Evolutionary conservation across 768 basidiomycete species (phyloP).

Genomic region (Rhodotorula graminis): DNA sequence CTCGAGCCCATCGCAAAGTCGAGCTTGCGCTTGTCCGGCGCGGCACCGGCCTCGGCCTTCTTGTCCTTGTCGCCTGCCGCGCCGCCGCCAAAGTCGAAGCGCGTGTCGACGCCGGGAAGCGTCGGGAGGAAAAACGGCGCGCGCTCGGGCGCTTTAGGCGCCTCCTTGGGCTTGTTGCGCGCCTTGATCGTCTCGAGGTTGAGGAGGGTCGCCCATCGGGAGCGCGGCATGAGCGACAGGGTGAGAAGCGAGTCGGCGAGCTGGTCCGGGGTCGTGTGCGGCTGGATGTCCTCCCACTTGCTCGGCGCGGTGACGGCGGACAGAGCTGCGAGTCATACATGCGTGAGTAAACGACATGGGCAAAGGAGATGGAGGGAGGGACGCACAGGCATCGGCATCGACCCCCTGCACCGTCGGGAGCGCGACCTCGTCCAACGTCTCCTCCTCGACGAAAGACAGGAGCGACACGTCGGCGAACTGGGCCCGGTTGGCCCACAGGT

Average conservation of each 20-base stretch:
- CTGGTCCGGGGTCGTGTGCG: constrained; percentile 66
- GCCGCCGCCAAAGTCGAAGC: constrained; percentile 59
- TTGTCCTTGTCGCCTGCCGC: constrained; percentile 44
- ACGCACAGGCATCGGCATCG: constrained; percentile 71
- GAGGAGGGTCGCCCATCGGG: constrained; percentile 93
- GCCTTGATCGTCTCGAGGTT: constrained; percentile 91
- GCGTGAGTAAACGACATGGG: neutral
- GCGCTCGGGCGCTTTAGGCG: constrained; percentile 88
- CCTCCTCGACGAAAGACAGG: constrained; percentile 70
- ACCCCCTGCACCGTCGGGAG: constrained; percentile 81
- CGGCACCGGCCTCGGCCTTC: constrained; percentile 47
- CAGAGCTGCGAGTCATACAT: constrained; percentile 53
- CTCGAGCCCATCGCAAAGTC: constrained; percentile 54
- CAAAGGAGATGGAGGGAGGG: neutral
- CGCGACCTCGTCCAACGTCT: constrained; percentile 59
- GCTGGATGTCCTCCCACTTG: constrained; percentile 36
- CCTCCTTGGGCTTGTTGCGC: constrained; percentile 93
- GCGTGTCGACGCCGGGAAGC: constrained; percentile 74
- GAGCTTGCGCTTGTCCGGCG: constrained; percentile 54
- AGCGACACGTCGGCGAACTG: constrained; percentile 84
- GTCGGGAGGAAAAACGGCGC: constrained; percentile 98
- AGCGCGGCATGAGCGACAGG: constrained; percentile 80
- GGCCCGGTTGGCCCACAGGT: constrained; percentile 96
- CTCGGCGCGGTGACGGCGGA: constrained; percentile 65
- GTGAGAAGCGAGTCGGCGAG: constrained; percentile 87